A percentile compares a stretch with the other conserved stretches of the same genome.
Conservation (phyloP, 2,329 filamentous ascomycete species). For the Fusarium anthophilum region DNA sequence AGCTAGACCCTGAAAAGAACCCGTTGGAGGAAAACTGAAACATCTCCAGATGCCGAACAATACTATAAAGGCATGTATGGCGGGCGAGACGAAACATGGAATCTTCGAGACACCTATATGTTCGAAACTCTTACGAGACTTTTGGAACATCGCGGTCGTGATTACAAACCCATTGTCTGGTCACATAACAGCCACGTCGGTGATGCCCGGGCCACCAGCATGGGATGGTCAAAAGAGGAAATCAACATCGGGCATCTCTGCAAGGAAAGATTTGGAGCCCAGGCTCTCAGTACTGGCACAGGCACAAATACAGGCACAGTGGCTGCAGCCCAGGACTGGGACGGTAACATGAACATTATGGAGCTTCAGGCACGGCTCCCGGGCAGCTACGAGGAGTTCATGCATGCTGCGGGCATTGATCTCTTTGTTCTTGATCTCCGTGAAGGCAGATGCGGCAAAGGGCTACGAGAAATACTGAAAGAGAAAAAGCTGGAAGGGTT, state of each 20-base stretch:
- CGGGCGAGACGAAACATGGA: constrained; percentile 23
- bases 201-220: constrained; percentile 26
- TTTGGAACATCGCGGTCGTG: constrained; percentile 15
- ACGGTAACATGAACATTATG: constrained; percentile 23
- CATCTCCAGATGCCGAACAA: constrained; percentile 16
- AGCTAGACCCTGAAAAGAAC: background rate
- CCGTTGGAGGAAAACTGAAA: background rate
- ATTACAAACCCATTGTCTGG: constrained; percentile 27
- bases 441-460: constrained; percentile 5
- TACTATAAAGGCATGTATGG: constrained; percentile 30
- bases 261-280: constrained; percentile 7
- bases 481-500: constrained; percentile 20
- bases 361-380: constrained; percentile 15
- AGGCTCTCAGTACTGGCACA: constrained; percentile 22
- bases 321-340: constrained; percentile 26
- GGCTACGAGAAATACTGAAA: constrained; percentile 6
- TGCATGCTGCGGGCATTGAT: constrained; percentile 16
- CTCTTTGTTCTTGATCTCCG: constrained; percentile 26
- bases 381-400: constrained; percentile 25
- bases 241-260: constrained; percentile 25
- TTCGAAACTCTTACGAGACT: constrained; percentile 21
- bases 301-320: constrained; percentile 22
- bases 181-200: constrained; percentile 29
- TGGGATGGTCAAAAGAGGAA: constrained; percentile 27
- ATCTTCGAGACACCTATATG: constrained; percentile 27